phyloP scores from a whole-genome alignment of 1,139 yeast genomes.

The Zygosaccharomyces pseudobailii region DNA sequence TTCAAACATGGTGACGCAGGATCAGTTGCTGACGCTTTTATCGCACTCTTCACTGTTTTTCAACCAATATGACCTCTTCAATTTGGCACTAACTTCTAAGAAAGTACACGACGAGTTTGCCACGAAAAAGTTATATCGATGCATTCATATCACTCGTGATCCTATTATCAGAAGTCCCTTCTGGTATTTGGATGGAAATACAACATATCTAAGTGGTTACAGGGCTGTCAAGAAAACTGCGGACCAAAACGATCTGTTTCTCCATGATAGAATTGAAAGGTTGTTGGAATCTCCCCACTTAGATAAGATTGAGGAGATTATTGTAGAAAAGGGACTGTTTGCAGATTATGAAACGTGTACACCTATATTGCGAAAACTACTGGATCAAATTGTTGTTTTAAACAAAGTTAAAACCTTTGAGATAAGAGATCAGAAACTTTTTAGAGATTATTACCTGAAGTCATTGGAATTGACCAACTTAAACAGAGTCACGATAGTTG shows the following conservation, averaged over 20 bases:
- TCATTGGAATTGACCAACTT: conserved; percentile 13
- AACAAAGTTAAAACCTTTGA: conserved; percentile 18
- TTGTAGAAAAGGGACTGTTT: conserved; percentile 25
- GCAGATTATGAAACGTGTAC: conserved; percentile 20
- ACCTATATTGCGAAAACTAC: conserved; percentile 15
- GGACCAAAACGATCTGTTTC: conserved; percentile 35
- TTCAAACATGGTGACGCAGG: conserved; percentile 1
- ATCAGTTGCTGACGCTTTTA: conserved; percentile 3
- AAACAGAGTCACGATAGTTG: conserved; percentile 15
- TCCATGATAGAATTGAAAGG: conserved; percentile 32
- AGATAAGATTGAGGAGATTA: conserved; percentile 14
- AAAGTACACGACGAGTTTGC: conserved; percentile 15
- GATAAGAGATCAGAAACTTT: conserved; percentile 17
- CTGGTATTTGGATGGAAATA: conserved; percentile 33
- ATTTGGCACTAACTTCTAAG: conserved; percentile 19
- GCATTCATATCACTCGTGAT: conserved; percentile 28
- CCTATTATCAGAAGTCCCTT: conserved; percentile 25
- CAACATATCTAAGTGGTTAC: conserved; percentile 33
- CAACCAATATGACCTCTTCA: conserved; percentile 31
- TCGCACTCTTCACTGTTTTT: conserved; percentile 11
- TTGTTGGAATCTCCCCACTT: conserved; percentile 20
- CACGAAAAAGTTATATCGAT: conserved; percentile 24
- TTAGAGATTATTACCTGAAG: conserved; percentile 10
- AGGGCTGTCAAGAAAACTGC: conserved; percentile 22
- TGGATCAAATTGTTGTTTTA: conserved; percentile 15